Evolutionary conservation across 257 asterid species (phyloP), one percentile per base, ranked within the genome.

Genomic region (Mentha longifolia): DNA sequence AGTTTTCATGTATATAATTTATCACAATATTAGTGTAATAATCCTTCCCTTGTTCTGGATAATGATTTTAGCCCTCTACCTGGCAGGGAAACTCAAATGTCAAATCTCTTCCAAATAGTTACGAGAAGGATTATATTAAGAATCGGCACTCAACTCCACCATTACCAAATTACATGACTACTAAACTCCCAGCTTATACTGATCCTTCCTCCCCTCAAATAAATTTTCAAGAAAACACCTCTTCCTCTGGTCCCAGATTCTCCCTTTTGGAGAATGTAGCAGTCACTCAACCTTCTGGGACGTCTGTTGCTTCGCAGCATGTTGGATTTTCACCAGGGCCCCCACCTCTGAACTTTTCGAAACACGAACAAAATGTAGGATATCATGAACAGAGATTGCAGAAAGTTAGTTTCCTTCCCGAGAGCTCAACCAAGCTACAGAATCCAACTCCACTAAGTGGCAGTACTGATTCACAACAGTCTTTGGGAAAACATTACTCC

Each of bases 51-150:
- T 54, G 30, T 42, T 60, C 61, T 74, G 66, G 45, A 47, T 70
- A 68, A 30, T 25, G 41, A 60, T 45, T 16, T 69, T 30, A 42
- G 12, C 65, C 46, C 72, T 64, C 7, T 74, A 25, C 45, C 57
- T 80, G n/a, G 77, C 92, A 89, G 94, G 92, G 76, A 51, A 78
- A 43, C 74, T 71, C 78, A 31, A 74, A 66, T 63, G 75, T 68
- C 37, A 54, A 74, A 72, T 65, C 83, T 57, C 74, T 82, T 67
- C 59, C 83, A 8, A 71, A 70, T 71, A 76, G 66, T 66, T 52
- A 58, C 55, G 61, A 50, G 62, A 75, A 66, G 52, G 79, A 81
- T 76, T 74, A 64, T 77, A 65, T 82, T 9, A 74, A 74, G 71
- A 74, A 72, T 68, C 80, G 67, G 42, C 62, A 60, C 31, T 69